These are phyloP conservation scores for Colletotrichum sp. DNA, from an alignment of 2,329 filamentous ascomycete genomes.

Conservation along the genomic window DNA sequence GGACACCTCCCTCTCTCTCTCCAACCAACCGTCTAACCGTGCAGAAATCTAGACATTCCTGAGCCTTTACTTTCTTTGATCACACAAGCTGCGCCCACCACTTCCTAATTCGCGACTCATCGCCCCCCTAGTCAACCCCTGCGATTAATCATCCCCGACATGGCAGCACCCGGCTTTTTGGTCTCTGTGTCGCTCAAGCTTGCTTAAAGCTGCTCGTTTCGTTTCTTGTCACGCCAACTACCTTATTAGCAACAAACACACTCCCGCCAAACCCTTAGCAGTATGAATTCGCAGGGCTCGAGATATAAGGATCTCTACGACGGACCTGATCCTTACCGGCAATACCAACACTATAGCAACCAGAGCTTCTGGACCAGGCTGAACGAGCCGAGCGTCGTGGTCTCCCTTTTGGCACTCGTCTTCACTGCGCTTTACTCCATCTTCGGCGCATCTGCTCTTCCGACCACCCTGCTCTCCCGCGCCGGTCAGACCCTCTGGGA, in stretches of 20 bases:
- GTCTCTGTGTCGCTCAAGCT: conserved; percentile 4
- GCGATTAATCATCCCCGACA: conserved; percentile 3
- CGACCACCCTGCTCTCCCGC: conserved; percentile 30
- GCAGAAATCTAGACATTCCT: conserved; percentile 5
- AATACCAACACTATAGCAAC: neutral
- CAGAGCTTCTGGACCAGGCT: conserved; percentile 33
- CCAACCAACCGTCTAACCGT: neutral
- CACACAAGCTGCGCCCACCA: conserved; percentile 4
- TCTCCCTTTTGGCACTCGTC: conserved; percentile 37
- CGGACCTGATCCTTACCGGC: conserved; percentile 17
- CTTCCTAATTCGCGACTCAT: conserved; percentile 4
- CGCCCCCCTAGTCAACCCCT: neutral
- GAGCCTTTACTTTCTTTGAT: neutral
- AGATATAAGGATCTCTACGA: conserved; percentile 13
- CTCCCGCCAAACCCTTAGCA: neutral
- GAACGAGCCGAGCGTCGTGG: conserved; percentile 38
- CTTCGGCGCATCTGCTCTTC: conserved; percentile 35
- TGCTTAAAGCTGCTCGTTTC: conserved; percentile 14
- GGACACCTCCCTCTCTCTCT: neutral
- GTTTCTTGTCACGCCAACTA: neutral
- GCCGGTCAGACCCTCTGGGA: conserved; percentile 63
- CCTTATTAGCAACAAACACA: neutral
- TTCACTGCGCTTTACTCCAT: conserved; percentile 38
- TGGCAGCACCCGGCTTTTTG: conserved; percentile 8
- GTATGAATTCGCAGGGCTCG: conserved; percentile 20